Percentiles rank a stretch among this genome's conserved stretches.
These are phyloP conservation scores for Pseudofabraea citricarpa DNA, from an alignment of 2,329 filamentous ascomycete species.

Conservation along the genomic window DNA sequence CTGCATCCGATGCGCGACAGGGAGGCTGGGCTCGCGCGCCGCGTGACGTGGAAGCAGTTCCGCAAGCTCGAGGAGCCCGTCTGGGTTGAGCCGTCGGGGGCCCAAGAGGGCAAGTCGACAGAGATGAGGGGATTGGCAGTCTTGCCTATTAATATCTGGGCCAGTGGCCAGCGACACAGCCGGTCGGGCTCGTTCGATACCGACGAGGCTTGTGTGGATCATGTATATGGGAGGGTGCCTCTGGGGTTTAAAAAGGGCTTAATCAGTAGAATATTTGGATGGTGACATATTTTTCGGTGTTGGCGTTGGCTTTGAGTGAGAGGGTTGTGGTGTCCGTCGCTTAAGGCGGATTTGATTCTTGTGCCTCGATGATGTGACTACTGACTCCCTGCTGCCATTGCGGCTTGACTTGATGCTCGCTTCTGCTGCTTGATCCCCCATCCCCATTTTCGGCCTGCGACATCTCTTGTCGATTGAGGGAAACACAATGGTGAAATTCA, in stretches of 20 bases:
- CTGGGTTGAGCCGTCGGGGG: conserved; percentile 14
- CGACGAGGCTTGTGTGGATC: conserved; percentile 17
- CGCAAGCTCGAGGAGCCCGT: conserved; percentile 7
- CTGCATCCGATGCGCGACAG: conserved; percentile 14
- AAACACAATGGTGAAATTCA: no score
- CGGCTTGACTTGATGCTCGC: no score
- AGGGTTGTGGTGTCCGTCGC: no score
- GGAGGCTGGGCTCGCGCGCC: conserved; percentile 17
- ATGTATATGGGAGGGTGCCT: conserved; percentile 8
- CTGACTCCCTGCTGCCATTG: no score
- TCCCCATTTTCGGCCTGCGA: no score
- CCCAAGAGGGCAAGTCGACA: conserved; percentile 1
- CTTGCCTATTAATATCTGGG: conserved; percentile 19
- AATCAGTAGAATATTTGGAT: background rate
- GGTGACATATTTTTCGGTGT: no score
- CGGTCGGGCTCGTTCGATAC: conserved; percentile 11
- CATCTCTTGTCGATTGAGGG: no score
- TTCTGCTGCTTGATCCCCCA: no score
- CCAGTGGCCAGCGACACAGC: conserved; percentile 19
- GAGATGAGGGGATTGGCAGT: conserved; percentile 15
- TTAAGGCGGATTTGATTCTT: no score
- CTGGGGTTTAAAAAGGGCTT: background rate
- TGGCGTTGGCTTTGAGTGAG: no score
- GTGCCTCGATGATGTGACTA: no score
- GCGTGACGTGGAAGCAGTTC: conserved; percentile 21